Conservation (phyloP, 2,329 filamentous ascomycete species). For the Aspergillus arachidicola region DNA sequence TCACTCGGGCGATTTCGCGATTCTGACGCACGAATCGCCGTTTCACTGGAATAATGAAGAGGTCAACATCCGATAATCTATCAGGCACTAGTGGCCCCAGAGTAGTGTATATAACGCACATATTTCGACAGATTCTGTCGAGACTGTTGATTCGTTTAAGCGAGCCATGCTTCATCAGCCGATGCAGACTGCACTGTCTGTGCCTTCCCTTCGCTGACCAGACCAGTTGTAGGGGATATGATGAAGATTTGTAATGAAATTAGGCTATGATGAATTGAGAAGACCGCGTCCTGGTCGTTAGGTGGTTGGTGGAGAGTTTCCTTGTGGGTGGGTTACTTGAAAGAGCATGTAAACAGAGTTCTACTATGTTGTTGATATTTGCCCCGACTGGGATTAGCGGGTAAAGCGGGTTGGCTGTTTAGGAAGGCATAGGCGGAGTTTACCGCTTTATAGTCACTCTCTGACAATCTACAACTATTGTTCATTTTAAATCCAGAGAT, state of each 20-base stretch:
- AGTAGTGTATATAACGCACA: slow-evolving; percentile 37
- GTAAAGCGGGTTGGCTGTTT: neutral
- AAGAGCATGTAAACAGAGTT: slow-evolving; percentile 18
- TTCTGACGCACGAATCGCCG: slow-evolving; percentile 67
- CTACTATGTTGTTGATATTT: slow-evolving; percentile 42
- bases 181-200: slow-evolving; percentile 3
- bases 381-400: slow-evolving; percentile 34
- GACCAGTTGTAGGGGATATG: neutral
- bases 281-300: neutral
- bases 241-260: neutral
- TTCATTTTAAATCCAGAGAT: neutral
- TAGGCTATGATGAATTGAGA: neutral
- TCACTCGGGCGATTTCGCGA: slow-evolving; percentile 65
- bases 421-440: slow-evolving; percentile 8
- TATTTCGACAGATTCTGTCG: slow-evolving; percentile 50
- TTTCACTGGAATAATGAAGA: slow-evolving; percentile 53
- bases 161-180: slow-evolving; percentile 46
- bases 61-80: neutral
- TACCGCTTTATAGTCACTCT: neutral
- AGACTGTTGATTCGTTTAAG: slow-evolving; percentile 50
- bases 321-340: neutral
- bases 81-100: neutral
- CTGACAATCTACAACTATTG: neutral
- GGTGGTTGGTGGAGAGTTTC: neutral
- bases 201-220: neutral